Percentiles rank a stretch among this genome's conserved stretches.
These are phyloP conservation scores for Candida frijolesensis DNA, from an alignment of 1,139 yeast species.

Conservation along the genomic window DNA sequence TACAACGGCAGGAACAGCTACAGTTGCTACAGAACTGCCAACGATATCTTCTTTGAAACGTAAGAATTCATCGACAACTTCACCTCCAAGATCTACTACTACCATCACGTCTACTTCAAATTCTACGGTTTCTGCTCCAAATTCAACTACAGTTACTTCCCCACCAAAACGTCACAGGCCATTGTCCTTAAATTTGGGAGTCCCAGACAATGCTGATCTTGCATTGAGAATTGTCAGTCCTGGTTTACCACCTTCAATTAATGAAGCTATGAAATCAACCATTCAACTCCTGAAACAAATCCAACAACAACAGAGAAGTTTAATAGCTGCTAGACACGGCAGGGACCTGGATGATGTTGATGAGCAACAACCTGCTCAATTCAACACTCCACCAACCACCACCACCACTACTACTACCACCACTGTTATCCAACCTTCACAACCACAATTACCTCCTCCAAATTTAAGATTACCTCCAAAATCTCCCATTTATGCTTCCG, in stretches of 20 bases:
- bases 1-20: neutral
- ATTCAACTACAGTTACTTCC: neutral
- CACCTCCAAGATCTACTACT: slow-evolving; percentile 4
- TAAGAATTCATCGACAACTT: slow-evolving; percentile 1
- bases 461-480: neutral
- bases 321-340: slow-evolving; percentile 44
- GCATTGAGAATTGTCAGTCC: slow-evolving; percentile 48
- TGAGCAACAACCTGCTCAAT: slow-evolving; percentile 2
- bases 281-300: slow-evolving; percentile 48
- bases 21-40: neutral
- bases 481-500: slow-evolving; percentile 16
- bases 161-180: slow-evolving; percentile 28
- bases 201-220: slow-evolving; percentile 22
- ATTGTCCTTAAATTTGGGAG: slow-evolving; percentile 13
- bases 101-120: neutral
- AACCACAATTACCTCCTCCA: slow-evolving; percentile 4
- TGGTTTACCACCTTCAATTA: slow-evolving; percentile 50
- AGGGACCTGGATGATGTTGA: slow-evolving; percentile 13
- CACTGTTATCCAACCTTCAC: slow-evolving; percentile 2
- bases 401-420: slow-evolving; percentile 6
- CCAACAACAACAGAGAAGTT: slow-evolving; percentile 48
- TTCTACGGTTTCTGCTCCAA: slow-evolving; percentile 1
- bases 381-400: neutral
- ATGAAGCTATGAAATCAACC: slow-evolving; percentile 50
- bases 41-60: neutral